Evolutionary conservation across 305 asterid genomes (phyloP).

Genomic region (Rubia tinctorum): DNA sequence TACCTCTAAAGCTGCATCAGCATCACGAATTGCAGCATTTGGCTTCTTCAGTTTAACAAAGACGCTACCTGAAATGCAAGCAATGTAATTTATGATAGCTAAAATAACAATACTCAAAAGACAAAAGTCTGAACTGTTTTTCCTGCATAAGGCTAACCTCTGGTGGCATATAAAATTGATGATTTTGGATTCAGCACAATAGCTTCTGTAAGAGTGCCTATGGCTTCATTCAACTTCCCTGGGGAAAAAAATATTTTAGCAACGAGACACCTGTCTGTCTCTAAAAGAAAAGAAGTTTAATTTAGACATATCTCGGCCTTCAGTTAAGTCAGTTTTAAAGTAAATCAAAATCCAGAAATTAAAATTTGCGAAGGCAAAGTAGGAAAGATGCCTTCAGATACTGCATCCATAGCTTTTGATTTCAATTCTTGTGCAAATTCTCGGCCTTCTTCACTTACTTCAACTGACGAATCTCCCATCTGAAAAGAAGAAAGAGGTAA

Average conservation of each 20-base stretch:
- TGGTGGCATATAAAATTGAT: conserved; percentile 58
- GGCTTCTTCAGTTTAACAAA: conserved; percentile 73
- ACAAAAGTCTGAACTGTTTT: conserved; percentile 7
- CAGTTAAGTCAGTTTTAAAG: background rate
- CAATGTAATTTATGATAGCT: conserved; percentile 10
- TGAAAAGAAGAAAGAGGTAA: conserved; percentile 14
- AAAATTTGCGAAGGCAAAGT: conserved; percentile 3
- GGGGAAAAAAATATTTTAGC: conserved; percentile 16
- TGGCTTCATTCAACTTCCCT: conserved; percentile 65
- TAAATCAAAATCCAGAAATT: background rate
- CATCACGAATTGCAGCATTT: conserved; percentile 83
- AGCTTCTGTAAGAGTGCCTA: conserved; percentile 59
- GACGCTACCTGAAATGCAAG: conserved; percentile 44
- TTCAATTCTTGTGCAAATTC: conserved; percentile 59
- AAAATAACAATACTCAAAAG: conserved; percentile 15
- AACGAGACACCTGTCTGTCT: conserved; percentile 8
- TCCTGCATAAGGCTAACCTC: conserved; percentile 46
- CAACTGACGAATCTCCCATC: conserved; percentile 76
- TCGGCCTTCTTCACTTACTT: conserved; percentile 62
- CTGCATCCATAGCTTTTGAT: conserved; percentile 58
- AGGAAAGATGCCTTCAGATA: conserved; percentile 45
- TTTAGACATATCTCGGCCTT: background rate
- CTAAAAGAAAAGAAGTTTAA: conserved; percentile 8
- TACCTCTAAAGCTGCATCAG: conserved; percentile 88
- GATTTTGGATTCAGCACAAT: conserved; percentile 67